Percentiles rank a stretch among this genome's conserved stretches.
Evolutionary conservation across 2,329 filamentous ascomycete genomes (phyloP).

Genomic region (Exserohilum rostratum): DNA sequence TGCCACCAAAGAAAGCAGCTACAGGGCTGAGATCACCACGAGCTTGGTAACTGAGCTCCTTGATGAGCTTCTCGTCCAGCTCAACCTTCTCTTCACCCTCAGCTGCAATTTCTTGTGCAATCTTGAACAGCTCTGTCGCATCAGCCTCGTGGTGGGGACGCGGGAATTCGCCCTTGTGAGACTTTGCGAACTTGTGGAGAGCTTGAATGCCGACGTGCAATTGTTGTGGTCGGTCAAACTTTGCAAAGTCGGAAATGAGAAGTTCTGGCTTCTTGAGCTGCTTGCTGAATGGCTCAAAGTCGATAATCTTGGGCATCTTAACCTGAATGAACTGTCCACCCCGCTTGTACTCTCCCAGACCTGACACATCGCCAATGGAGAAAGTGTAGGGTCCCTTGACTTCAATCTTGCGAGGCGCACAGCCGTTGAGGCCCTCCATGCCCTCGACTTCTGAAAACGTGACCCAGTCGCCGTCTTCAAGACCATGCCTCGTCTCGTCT

Average conservation of each 20-base stretch:
- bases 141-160: constrained; percentile 84
- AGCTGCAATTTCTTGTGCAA: constrained; percentile 75
- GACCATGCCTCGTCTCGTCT: constrained; percentile 91
- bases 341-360: constrained; percentile 82
- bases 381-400: constrained; percentile 97
- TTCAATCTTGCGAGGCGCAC: constrained; percentile 84
- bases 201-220: constrained; percentile 93
- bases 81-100: constrained; percentile 74
- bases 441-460: constrained; percentile 93
- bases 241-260: constrained; percentile 93
- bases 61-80: constrained; percentile 88
- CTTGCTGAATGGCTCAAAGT: constrained; percentile 81
- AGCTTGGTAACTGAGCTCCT: constrained; percentile 93
- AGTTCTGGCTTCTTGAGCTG: constrained; percentile 88
- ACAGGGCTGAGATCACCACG: constrained; percentile 88
- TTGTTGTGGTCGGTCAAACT: constrained; percentile 93
- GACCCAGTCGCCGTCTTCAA: constrained; percentile 96
- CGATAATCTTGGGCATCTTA: constrained; percentile 94
- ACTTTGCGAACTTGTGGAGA: constrained; percentile 81
- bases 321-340: constrained; percentile 94
- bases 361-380: constrained; percentile 91
- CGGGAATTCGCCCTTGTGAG: constrained; percentile 74
- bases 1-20: constrained; percentile 92
- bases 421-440: constrained; percentile 84
- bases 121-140: constrained; percentile 75